A percentile compares a stretch with the other conserved stretches of the same genome.
Conservation (phyloP, 305 asterid species). For the Nicotiana rustica region DNA sequence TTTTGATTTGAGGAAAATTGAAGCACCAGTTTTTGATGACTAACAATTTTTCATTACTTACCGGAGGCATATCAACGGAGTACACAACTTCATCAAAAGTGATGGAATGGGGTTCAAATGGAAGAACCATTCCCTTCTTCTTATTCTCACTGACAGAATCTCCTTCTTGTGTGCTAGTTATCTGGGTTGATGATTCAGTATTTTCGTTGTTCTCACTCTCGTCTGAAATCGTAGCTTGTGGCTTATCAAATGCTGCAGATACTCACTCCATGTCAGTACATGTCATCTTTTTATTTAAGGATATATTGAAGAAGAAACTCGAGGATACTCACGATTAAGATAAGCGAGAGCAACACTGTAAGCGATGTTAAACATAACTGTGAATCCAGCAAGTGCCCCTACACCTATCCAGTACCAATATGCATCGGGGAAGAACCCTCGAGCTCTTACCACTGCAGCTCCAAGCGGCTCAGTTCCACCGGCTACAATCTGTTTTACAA, state of each 20-base stretch:
- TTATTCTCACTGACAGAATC: conserved; percentile 21
- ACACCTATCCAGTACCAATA: conserved; percentile 46
- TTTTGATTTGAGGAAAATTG: background rate
- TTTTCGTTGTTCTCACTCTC: conserved; percentile 32
- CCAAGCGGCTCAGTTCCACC: conserved; percentile 38
- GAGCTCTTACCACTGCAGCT: conserved; percentile 20
- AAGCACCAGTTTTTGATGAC: background rate
- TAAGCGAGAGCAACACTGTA: conserved; percentile 38
- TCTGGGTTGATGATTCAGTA: conserved; percentile 11
- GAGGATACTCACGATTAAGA: conserved; percentile 40
- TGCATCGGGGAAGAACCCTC: conserved; percentile 42
- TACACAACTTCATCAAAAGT: conserved; percentile 46
- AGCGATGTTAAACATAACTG: conserved; percentile 35
- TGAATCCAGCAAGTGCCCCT: conserved; percentile 42
- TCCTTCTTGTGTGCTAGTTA: background rate
- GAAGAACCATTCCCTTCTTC: conserved; percentile 52
- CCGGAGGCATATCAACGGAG: conserved; percentile 54
- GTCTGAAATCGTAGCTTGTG: conserved; percentile 39
- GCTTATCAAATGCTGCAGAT: conserved; percentile 43
- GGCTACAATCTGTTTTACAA: conserved; percentile 1
- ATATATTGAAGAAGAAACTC: background rate
- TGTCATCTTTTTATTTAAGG: background rate
- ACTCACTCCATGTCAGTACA: conserved; percentile 23
- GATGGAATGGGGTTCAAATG: conserved; percentile 51
- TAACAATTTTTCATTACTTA: background rate